A percentile compares a stretch with the other conserved stretches of the same genome.
These are phyloP conservation scores for Trametes sanguinea DNA, from an alignment of 768 basidiomycete species.

Conservation along the genomic window DNA sequence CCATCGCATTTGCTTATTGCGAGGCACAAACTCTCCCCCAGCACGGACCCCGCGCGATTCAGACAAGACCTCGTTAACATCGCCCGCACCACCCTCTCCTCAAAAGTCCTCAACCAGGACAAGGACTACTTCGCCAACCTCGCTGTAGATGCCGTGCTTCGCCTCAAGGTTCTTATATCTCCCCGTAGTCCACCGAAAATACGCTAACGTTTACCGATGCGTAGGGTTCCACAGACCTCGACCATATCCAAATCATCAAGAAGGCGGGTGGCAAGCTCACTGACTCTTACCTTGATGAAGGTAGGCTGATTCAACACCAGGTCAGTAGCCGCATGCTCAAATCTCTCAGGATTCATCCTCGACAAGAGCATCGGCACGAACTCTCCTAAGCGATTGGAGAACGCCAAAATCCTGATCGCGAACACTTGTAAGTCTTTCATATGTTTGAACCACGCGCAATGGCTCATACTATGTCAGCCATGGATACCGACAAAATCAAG, in stretches of 20 bases:
- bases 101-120: slow-evolving; percentile 95
- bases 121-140: slow-evolving; percentile 98
- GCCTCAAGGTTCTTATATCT: slow-evolving; percentile 66
- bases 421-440: slow-evolving; percentile 79
- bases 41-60: slow-evolving; percentile 73
- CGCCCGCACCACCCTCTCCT: slow-evolving; percentile 91
- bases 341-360: slow-evolving; percentile 84
- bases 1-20: background rate
- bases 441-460: background rate
- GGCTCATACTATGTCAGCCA: slow-evolving; percentile 54
- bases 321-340: background rate
- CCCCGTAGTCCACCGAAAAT: background rate
- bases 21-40: slow-evolving; percentile 33
- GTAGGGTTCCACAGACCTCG: slow-evolving; percentile 92
- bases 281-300: slow-evolving; percentile 97
- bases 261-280: slow-evolving; percentile 99
- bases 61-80: slow-evolving; percentile 94
- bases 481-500: slow-evolving; percentile 99
- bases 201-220: background rate
- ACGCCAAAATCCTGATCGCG: slow-evolving; percentile 93
- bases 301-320: slow-evolving; percentile 37
- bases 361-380: slow-evolving; percentile 95
- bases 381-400: slow-evolving; percentile 92
- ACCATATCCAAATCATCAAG: slow-evolving; percentile 99
- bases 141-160: slow-evolving; percentile 93